Evolutionary conservation across 345 rosid species (phyloP), one percentile per base, ranked within the genome.

Genomic region (Theobroma cacao): DNA sequence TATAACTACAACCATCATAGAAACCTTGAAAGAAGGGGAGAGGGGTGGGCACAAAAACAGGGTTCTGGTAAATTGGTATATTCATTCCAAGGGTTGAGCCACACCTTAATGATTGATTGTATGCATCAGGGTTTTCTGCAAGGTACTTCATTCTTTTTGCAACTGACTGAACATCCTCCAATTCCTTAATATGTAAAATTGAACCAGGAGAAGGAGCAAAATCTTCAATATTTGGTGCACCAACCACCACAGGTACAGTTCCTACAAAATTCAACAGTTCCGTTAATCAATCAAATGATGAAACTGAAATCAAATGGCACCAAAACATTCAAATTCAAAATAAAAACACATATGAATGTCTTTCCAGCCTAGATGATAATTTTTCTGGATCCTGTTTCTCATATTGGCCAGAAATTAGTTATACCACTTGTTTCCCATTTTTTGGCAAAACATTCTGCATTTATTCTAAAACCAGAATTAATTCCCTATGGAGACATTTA

Each of bases 191-290:
- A 81, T 91, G 97, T 53, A 96, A 83, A 78, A 90, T 9, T 41
- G 97, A 89, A 64, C 84, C 86, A 11, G 75, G 82, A 76, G 87
- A 70, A 72, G 99, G 99, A 38, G 98, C 89, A 86, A 89, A 96
- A 12, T 96, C 99, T 84, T 88, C 87, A 64, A 92, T 94, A 79
- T 94, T 96, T 48, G 98, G 99, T 74, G 98, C 90, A 78, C 99
- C 99, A 75, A 94, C 87, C 67, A 94, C 98, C 78, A 96, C 93
- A 3, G 99, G 99, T 34, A 96, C 78, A 1, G 98, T 83, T 82
- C 99, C 98, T 96, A 78, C 52, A 62, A 87, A 28, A 58, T 52
- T 75, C 0, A 52, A 38, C 6, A 4, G 45, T 30, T 41, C 80
- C 62, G 13, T 75, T 28, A 56, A 33, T 48, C 70, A 58, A 47